Base-by-base conservation (phyloP, 2,329 filamentous ascomycete genomes). In the Rhynchosporium secalis region DNA sequence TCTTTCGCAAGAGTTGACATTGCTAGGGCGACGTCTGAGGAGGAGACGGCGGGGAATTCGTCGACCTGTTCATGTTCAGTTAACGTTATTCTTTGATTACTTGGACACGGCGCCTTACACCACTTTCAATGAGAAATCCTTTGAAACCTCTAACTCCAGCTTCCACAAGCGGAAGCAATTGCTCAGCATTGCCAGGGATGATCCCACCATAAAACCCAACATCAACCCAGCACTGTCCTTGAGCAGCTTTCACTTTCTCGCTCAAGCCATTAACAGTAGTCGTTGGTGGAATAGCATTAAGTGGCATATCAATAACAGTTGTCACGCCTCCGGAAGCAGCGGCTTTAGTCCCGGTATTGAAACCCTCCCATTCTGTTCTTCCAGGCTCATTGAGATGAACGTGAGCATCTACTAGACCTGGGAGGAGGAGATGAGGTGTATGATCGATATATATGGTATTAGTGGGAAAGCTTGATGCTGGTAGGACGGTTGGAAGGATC, bases 161-260 rank as follows among this genome's bases (percentile, higher is more conserved):
- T 61, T 91, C 83, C 0, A 98, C 90, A 3, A 99, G 81, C 0
- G 87, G 88, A 70, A 91, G 86, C 60, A 99, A 78, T 72, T 98
- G 87, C 10, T 83, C 76, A 2, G 87, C 84, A 73, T 99, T 99
- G 1, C 94, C 95, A 3, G 95, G 95, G 54, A 99, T 87, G 45
- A 98, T 86, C 38, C 95, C 95, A 31, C 95, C 95, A 74, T 98
- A 98, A 77, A 99, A 98, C 36, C 92, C 95, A n/a, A 98, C 93
- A 71, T 98, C 95, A 31, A 98, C 92, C 94, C 94, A 99, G 78
- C 94, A 96, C 78, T 98, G 89, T 40, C 90, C 92, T 65, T 84
- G 77, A 46, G 92, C 92, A 29, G 95, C 95, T 33, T 85, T 83
- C 52, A 96, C 81, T 81, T 99, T 99, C 79, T 92, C 90, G 65